Evolutionary conservation across 805 yeast species (phyloP).

Genomic region (Diddensiella transvaalensis): DNA sequence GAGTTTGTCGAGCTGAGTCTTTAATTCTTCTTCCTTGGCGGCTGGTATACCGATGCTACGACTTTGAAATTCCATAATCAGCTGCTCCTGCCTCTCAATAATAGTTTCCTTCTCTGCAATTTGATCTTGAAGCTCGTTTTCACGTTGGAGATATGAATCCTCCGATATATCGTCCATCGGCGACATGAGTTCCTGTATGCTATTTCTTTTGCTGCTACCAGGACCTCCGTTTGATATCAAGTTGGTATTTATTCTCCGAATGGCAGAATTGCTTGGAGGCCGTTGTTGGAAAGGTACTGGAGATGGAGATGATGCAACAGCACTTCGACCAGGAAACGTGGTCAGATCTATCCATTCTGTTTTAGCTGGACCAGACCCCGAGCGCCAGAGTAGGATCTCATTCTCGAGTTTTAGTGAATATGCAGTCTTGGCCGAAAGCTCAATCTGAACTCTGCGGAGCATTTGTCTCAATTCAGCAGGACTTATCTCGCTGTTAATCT

Average conservation of each 20-base stretch:
- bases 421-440: constrained; percentile 20
- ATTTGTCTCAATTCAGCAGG: constrained; percentile 43
- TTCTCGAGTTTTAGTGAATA: constrained; percentile 42
- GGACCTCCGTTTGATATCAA: not conserved
- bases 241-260: constrained; percentile 2
- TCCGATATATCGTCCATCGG: constrained; percentile 4
- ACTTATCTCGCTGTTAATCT: constrained; percentile 57
- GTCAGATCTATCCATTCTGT: constrained; percentile 26
- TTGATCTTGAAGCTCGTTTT: constrained; percentile 33
- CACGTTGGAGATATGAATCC: constrained; percentile 29
- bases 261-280: not conserved
- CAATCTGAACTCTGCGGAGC: constrained; percentile 37
- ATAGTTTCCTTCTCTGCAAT: constrained; percentile 28
- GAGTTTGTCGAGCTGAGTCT: constrained; percentile 21
- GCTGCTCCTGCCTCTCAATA: constrained; percentile 19
- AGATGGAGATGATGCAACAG: constrained; percentile 1
- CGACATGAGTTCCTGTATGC: constrained; percentile 2
- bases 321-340: constrained; percentile 6
- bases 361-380: constrained; percentile 31
- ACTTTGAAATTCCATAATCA: constrained; percentile 13
- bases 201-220: constrained; percentile 2
- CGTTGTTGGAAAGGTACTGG: constrained; percentile 5
- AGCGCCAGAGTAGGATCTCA: constrained; percentile 39
- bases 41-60: constrained; percentile 7
- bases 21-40: constrained; percentile 10